Conservation (phyloP, 805 yeast species). For the Metschnikowia proteae region DNA sequence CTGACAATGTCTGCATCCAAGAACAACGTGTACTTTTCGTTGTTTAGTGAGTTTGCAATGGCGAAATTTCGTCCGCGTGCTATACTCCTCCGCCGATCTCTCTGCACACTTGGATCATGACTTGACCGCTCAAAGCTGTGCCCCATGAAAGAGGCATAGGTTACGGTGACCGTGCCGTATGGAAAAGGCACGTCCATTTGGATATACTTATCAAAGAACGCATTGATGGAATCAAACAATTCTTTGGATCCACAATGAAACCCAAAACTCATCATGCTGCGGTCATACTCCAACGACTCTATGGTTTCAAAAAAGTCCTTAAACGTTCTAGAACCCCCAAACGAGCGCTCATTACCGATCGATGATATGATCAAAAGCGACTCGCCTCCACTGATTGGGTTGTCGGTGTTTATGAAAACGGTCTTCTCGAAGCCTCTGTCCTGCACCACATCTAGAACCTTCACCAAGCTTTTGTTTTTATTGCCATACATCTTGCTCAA, state of each 20-base stretch:
- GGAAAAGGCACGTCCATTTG: neutral
- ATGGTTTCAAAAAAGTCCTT: constrained; percentile 31
- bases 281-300: constrained; percentile 23
- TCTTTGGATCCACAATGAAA: constrained; percentile 28
- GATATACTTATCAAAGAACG: constrained; percentile 16
- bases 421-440: neutral
- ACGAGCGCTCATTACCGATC: constrained; percentile 30
- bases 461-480: neutral
- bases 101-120: constrained; percentile 22
- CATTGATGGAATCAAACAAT: constrained; percentile 23
- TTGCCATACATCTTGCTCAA: neutral
- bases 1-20: constrained; percentile 35
- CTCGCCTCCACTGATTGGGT: neutral
- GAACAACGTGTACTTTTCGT: constrained; percentile 33
- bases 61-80: constrained; percentile 38
- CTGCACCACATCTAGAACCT: neutral
- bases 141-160: constrained; percentile 15
- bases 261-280: constrained; percentile 22
- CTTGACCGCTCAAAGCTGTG: constrained; percentile 10
- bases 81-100: constrained; percentile 32
- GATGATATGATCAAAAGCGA: constrained; percentile 21
- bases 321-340: constrained; percentile 33
- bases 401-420: constrained; percentile 2
- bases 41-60: constrained; percentile 23
- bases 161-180: constrained; percentile 12